A percentile compares a stretch with the other conserved stretches of the same genome.
These are phyloP conservation scores for Radiomyces spectabilis DNA, from an alignment of 192 early-diverging fungal genomes.

Conservation along the genomic window DNA sequence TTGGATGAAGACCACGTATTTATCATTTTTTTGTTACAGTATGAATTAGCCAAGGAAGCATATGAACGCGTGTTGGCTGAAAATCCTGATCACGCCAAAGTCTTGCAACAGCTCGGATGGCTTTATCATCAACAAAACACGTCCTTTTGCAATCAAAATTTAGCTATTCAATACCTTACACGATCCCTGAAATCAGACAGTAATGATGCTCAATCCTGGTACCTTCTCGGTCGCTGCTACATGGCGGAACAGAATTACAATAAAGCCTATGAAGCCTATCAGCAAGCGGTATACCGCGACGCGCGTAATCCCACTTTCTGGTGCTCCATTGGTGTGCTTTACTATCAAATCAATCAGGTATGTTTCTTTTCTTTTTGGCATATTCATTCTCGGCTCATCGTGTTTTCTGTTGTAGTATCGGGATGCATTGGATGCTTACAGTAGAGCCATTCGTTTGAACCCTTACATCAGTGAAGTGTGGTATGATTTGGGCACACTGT, in stretches of 20 bases:
- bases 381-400: not conserved
- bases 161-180: conserved; percentile 74
- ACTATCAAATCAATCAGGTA: conserved; percentile 91
- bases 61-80: conserved; percentile 88
- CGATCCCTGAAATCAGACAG: conserved; percentile 80
- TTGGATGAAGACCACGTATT: not conserved
- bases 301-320: conserved; percentile 93
- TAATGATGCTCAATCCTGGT: conserved; percentile 90
- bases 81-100: conserved; percentile 91
- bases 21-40: conserved; percentile 22
- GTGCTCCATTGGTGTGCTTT: conserved; percentile 98
- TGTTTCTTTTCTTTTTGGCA: not conserved
- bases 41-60: conserved; percentile 69
- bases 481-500: conserved; percentile 94
- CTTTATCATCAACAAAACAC: conserved; percentile 89
- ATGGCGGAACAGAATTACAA: conserved; percentile 94
- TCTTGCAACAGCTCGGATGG: conserved; percentile 94
- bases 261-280: conserved; percentile 96
- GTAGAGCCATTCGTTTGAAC: conserved; percentile 87
- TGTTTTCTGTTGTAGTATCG: conserved; percentile 48
- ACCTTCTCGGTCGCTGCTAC: conserved; percentile 91
- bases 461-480: conserved; percentile 95
- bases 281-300: conserved; percentile 94
- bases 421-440: conserved; percentile 96
- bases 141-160: conserved; percentile 75